phyloP scores from a whole-genome alignment of 2,329 filamentous ascomycete species.

The Aspergillus clavatus region DNA sequence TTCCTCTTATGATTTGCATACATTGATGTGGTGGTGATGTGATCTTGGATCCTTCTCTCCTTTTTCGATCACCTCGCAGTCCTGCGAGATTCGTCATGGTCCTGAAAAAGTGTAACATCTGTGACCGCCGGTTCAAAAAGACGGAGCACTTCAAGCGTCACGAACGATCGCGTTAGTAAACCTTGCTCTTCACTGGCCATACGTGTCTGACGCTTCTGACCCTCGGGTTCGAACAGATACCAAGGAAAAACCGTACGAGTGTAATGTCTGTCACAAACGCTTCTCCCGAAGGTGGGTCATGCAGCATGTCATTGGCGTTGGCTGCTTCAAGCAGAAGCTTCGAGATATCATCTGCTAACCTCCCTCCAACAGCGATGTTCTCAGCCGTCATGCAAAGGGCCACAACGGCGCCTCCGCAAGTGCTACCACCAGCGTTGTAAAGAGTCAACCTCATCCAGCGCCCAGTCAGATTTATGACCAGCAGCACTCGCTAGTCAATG shows the following conservation, averaged over 20 bases:
- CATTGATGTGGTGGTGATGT: conserved; percentile 5
- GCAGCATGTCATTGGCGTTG: conserved; percentile 3
- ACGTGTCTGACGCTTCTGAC: not conserved
- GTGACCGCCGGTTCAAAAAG: conserved; percentile 53
- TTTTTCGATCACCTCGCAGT: conserved; percentile 4
- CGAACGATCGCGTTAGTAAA: conserved; percentile 49
- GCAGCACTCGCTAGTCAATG: conserved; percentile 19
- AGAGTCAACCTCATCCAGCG: conserved; percentile 26
- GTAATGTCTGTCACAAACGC: conserved; percentile 50
- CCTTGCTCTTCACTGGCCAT: conserved; percentile 4
- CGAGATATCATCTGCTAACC: conserved; percentile 8
- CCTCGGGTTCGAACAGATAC: conserved; percentile 40
- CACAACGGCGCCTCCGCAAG: conserved; percentile 33
- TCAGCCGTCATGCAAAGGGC: conserved; percentile 50
- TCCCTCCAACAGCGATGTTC: conserved; percentile 39
- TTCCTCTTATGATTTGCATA: conserved; percentile 2
- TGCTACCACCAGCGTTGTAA: conserved; percentile 20
- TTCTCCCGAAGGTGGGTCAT: conserved; percentile 49
- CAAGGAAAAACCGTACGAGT: conserved; percentile 52
- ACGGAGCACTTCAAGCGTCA: conserved; percentile 53
- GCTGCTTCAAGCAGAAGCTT: not conserved
- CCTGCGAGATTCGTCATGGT: conserved; percentile 31
- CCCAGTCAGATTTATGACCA: conserved; percentile 22
- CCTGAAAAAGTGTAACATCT: conserved; percentile 43
- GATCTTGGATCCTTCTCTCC: conserved; percentile 1